phyloP scores from a whole-genome alignment of 768 basidiomycete genomes.

The Amanita fuliginea region DNA sequence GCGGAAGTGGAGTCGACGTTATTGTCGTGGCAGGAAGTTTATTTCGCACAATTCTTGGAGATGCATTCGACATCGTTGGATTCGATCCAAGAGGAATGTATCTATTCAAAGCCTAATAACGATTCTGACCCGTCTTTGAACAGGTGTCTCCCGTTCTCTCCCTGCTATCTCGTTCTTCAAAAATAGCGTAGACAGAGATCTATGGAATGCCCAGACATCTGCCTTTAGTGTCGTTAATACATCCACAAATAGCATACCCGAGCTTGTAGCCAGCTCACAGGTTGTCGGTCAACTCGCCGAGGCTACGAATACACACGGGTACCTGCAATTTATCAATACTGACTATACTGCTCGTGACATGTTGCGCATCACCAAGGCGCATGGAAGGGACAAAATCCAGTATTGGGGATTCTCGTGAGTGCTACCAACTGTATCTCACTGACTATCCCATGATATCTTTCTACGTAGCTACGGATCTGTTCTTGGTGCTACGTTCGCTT shows the following conservation, averaged over 20 bases:
- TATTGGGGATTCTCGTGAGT: conserved; percentile 13
- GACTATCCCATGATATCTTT: no score
- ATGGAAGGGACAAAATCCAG: conserved; percentile 21
- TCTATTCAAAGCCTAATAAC: conserved; percentile 7
- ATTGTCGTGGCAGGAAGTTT: no score
- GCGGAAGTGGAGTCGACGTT: no score
- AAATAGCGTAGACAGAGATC: background rate
- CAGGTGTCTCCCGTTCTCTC: background rate
- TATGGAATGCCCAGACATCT: background rate
- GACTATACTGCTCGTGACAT: conserved; percentile 25
- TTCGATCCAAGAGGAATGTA: conserved; percentile 26
- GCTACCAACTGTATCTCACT: no score
- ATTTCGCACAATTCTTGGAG: no score
- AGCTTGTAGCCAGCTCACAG: background rate
- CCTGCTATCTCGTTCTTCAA: background rate
- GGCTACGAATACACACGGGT: conserved; percentile 21
- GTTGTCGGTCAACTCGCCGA: conserved; percentile 9
- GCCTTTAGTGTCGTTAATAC: background rate
- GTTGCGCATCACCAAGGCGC: conserved; percentile 10
- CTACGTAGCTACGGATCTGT: no score
- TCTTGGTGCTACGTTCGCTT: no score
- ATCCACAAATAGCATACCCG: background rate
- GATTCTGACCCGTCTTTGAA: background rate
- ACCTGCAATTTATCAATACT: conserved; percentile 23
- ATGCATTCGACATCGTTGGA: conserved; percentile 29